Evolutionary conservation across 768 basidiomycete genomes (phyloP).

Genomic region (Amanita polypyramis): DNA sequence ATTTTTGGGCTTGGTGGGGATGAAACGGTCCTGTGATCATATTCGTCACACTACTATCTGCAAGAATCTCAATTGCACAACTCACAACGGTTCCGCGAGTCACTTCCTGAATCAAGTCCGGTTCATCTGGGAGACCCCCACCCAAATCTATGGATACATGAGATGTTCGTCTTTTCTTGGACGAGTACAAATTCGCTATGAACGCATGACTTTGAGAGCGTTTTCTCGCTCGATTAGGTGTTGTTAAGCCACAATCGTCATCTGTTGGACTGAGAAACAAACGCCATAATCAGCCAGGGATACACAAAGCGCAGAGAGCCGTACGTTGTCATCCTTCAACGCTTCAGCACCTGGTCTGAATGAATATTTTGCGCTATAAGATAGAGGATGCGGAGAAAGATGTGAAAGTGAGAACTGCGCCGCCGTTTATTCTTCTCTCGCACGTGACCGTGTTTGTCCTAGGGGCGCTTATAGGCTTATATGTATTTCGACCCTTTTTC

Average conservation of each 20-base stretch:
- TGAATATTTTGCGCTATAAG: too few species aligned
- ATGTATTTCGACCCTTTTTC: neutral
- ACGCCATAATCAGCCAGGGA: neutral
- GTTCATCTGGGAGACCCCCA: conserved; percentile 8
- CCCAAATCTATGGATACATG: conserved; percentile 13
- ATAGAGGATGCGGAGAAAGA: too few species aligned
- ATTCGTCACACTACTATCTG: neutral
- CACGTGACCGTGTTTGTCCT: neutral
- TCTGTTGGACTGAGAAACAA: neutral
- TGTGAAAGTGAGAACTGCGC: neutral
- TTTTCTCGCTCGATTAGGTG: conserved; percentile 6
- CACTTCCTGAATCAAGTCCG: neutral
- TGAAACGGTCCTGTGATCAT: conserved; percentile 42
- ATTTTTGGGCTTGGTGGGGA: conserved; percentile 39
- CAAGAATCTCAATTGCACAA: conserved; percentile 9
- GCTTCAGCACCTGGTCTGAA: neutral
- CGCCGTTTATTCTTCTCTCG: neutral
- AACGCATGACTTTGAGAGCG: conserved; percentile 3
- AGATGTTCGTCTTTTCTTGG: conserved; percentile 16
- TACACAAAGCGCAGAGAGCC: neutral
- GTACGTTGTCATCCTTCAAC: conserved; percentile 2
- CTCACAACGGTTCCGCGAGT: conserved; percentile 5
- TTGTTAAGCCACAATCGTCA: conserved; percentile 1
- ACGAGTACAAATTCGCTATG: conserved; percentile 4
- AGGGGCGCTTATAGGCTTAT: neutral